These are phyloP conservation scores for cucumber (Cucumis sativus) DNA, from an alignment of 306 rosid genomes.

Conservation along the genomic window Cucumber_9930_V3 NC_026661.2:2917501-2918000, in stretches of 20 bases:
- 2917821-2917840: conserved; percentile 46
- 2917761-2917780: background rate
- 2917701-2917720: conserved; percentile 49
- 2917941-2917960: conserved; percentile 4
- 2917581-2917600: conserved; percentile 7
- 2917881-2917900: conserved; percentile 25
- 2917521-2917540: conserved; percentile 17
- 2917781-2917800: background rate
- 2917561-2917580: conserved; percentile 20
- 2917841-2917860: conserved; percentile 37
- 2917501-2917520: conserved; percentile 24
- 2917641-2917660: conserved; percentile 22
- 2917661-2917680: conserved; percentile 20
- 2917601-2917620: background rate
- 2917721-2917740: conserved; percentile 63
- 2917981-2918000: conserved; percentile 28
- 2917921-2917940: conserved; percentile 16
- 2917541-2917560: background rate
- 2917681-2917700: conserved; percentile 62
- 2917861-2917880: conserved; percentile 25
- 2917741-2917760: conserved; percentile 5
- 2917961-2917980: conserved; percentile 12
- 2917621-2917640: background rate
- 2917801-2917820: conserved; percentile 13
- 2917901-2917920: conserved; percentile 14